Conservation (phyloP, 345 rosid genomes). For the Kandelia obovata region DNA sequence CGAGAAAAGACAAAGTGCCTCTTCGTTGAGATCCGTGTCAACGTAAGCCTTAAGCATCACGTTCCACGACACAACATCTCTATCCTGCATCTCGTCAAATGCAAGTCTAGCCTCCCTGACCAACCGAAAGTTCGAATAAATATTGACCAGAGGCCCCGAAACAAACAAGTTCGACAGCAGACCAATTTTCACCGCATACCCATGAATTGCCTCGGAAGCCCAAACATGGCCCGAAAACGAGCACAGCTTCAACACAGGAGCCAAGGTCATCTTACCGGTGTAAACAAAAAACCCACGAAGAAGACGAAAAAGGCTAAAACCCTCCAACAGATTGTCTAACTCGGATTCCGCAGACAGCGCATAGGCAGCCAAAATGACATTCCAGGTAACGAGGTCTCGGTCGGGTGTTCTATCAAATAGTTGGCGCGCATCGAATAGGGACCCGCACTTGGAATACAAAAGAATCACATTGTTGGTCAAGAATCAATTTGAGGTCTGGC, state of each 20-base stretch:
- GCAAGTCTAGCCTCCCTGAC: constrained; percentile 42
- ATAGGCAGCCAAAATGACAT: constrained; percentile 52
- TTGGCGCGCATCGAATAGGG: constrained; percentile 41
- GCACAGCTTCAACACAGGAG: constrained; percentile 52
- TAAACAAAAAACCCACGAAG: constrained; percentile 32
- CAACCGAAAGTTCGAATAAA: constrained; percentile 45
- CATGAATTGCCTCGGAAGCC: constrained; percentile 50
- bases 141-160: constrained; percentile 49
- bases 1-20: constrained; percentile 30
- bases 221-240: constrained; percentile 42
- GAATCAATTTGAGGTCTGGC: constrained; percentile 39
- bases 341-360: constrained; percentile 32
- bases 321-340: constrained; percentile 28
- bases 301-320: constrained; percentile 37
- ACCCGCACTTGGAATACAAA: constrained; percentile 50
- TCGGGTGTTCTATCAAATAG: constrained; percentile 51
- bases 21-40: constrained; percentile 35
- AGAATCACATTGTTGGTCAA: constrained; percentile 50
- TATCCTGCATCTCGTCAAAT: constrained; percentile 43
- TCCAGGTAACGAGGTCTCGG: constrained; percentile 56
- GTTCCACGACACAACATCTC: constrained; percentile 60
- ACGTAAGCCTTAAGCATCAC: constrained; percentile 49
- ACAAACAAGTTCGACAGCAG: constrained; percentile 45
- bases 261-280: constrained; percentile 44
- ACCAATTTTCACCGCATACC: constrained; percentile 55